Base-by-base conservation (phyloP, 805 yeast genomes). In the Myxozyma neotropica region DNA sequence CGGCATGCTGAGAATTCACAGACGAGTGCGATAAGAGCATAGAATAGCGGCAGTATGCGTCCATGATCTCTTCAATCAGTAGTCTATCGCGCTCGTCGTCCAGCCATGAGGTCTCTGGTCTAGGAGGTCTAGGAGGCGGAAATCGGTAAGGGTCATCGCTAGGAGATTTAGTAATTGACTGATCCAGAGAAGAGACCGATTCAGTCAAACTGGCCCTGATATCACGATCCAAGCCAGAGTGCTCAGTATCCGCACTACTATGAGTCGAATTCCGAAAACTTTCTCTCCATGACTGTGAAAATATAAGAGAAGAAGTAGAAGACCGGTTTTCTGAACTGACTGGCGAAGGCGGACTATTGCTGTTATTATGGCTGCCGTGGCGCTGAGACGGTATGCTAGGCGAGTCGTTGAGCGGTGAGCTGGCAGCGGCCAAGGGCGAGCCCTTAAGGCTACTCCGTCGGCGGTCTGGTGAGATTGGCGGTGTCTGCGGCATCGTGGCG, bases 81-180 rank as follows among this genome's bases (percentile, higher is more conserved):
- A 48, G 38, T 4, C 54, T 27, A 33, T 55, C 62, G 10, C 44
- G 35, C 31, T 43, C 62, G 43, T 42, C 50, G 26, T 57, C 59
- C 21, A 45, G 43, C 55, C 52, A 53, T 15, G 62, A 26, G 4
- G 45, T 23, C 5, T 53, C 59, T 2, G 65, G 65, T 5, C 65
- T 50, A 13, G 36, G 24, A 6, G 65, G 65, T 2, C 65, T 51
- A 6, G 62, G 53, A 8, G 65, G 65, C 3, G 65, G 26, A n/a
- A 45, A 38, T 15, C 39, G 35, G 33, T 46, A 36, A 27, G n/a
- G 33, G 24, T 17, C 17, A 13, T 12, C 36, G 27, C 26, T 27
- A 19, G 17, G 24, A 13, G 42, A 29, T 26, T 13, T 21, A 7
- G 5, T 8, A 15, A 24, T 4, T 35, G 52, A 4, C 26, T 19